These are phyloP conservation scores for Russula dissimulans DNA, from an alignment of 768 basidiomycete genomes.

Conservation along the genomic window DNA sequence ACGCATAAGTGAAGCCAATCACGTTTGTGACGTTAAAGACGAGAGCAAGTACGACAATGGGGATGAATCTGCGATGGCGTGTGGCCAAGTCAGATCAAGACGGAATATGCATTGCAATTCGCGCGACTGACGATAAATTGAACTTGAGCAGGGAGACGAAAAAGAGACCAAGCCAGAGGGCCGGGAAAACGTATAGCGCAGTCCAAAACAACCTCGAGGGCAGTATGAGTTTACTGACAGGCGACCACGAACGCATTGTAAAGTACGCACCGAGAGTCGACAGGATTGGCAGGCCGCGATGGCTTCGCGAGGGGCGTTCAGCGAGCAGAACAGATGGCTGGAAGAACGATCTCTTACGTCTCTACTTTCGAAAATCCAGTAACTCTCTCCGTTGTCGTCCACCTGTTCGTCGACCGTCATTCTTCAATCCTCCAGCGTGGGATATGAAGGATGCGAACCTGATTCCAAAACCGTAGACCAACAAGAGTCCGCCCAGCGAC, in stretches of 20 bases:
- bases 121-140: constrained; percentile 62
- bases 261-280: constrained; percentile 64
- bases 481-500: constrained; percentile 90
- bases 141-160: constrained; percentile 87
- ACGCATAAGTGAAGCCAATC: constrained; percentile 96
- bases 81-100: constrained; percentile 10
- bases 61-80: constrained; percentile 60
- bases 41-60: constrained; percentile 87
- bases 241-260: neutral
- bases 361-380: constrained; percentile 97
- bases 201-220: constrained; percentile 37
- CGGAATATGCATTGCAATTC: neutral
- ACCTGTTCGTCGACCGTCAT: constrained; percentile 39
- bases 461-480: constrained; percentile 96
- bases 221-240: neutral
- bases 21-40: constrained; percentile 95
- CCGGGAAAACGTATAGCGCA: constrained; percentile 83
- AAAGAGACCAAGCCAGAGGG: constrained; percentile 78
- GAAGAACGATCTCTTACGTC: constrained; percentile 51
- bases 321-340: neutral
- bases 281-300: constrained; percentile 76
- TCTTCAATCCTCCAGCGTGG: constrained; percentile 17
- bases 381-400: constrained; percentile 91
- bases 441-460: constrained; percentile 35
- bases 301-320: constrained; percentile 40